Base-by-base conservation (phyloP, 305 asterid genomes). In the Andrographis paniculata region DNA sequence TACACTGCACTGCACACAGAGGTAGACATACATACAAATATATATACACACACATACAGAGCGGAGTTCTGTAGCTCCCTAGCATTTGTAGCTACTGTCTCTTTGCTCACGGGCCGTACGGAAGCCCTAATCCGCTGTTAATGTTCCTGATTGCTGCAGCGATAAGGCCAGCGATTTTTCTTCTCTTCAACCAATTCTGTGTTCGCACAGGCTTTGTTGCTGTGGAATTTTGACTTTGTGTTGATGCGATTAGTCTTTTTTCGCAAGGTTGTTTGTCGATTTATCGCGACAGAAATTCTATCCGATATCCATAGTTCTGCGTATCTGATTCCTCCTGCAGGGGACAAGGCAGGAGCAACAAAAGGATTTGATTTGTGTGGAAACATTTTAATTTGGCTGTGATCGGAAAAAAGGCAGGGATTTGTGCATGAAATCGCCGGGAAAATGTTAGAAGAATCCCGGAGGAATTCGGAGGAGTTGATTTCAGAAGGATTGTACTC, bases 401-500 rank as follows among this genome's bases (percentile, higher is more conserved):
- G n/a, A n/a, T n/a, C n/a, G n/a, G n/a, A n/a, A n/a, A n/a, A n/a
- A n/a, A n/a, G n/a, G n/a, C n/a, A n/a, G n/a, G n/a, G n/a, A n/a
- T n/a, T 5, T 24, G 65, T 48, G 14, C 38, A 53, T 56, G 65
- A 57, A 45, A 58, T 67, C 52, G 38, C 4, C 18, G 24, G 16
- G 18, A 58, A 53, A 37, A 77, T 70, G 80, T 20, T 65, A 16
- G 73, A 59, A 44, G 74, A 59, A 0, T 63, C 56, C 6, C 52
- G 39, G 18, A 44, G 66, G 39, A 58, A 60, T 36, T 56, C 68
- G 8, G 74, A 66, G 52, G 75, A 69, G 17, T 21, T 64, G 49
- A 33, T 55, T 40, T 60, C 48, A 3, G 69, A 58, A 42, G 66
- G 58, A 14, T 48, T 60, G 38, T 48, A 49, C 39, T 74, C 79